A percentile compares a stretch with the other conserved stretches of the same genome.
phyloP scores from a whole-genome alignment of 805 yeast genomes.

The Ogataea nakhonphanomensis region DNA sequence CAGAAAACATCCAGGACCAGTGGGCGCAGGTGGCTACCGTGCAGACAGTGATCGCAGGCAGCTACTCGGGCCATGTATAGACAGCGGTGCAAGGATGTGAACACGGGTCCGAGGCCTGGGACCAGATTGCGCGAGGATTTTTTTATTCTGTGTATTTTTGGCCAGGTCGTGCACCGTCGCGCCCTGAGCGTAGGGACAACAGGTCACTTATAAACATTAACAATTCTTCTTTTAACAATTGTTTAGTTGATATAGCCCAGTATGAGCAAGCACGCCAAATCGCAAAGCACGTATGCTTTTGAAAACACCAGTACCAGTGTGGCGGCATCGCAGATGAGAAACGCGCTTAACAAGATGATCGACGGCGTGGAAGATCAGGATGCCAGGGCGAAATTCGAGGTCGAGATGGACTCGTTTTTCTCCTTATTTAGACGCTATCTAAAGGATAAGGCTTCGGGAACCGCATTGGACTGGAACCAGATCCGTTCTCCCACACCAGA shows the following conservation, averaged over 20 bases:
- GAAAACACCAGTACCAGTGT: constrained; percentile 93
- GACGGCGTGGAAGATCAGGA: constrained; percentile 66
- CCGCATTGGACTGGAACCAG: constrained; percentile 88
- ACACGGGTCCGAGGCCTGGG: not conserved
- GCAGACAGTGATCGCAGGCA: constrained; percentile 48
- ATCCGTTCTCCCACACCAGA: constrained; percentile 86
- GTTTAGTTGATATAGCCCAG: not conserved
- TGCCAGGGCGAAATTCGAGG: constrained; percentile 62
- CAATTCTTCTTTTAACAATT: not conserved
- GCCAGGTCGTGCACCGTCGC: constrained; percentile 10
- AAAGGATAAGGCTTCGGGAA: constrained; percentile 82
- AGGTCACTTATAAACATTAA: constrained; percentile 3
- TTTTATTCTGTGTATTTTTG: constrained; percentile 8
- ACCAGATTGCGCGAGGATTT: not conserved
- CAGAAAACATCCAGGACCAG: constrained; percentile 21
- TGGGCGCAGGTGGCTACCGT: constrained; percentile 40
- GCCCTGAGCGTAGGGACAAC: constrained; percentile 5
- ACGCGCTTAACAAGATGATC: constrained; percentile 83
- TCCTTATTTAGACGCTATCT: constrained; percentile 90
- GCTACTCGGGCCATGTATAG: constrained; percentile 40
- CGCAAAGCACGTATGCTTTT: constrained; percentile 81
- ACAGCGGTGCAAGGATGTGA: constrained; percentile 8
- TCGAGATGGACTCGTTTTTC: constrained; percentile 92
- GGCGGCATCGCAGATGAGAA: constrained; percentile 97
- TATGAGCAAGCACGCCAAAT: constrained; percentile 55